Percentiles rank a stretch among this genome's conserved stretches.
Conservation (phyloP, 805 yeast species). For the Starmerella bacillaris region DNA sequence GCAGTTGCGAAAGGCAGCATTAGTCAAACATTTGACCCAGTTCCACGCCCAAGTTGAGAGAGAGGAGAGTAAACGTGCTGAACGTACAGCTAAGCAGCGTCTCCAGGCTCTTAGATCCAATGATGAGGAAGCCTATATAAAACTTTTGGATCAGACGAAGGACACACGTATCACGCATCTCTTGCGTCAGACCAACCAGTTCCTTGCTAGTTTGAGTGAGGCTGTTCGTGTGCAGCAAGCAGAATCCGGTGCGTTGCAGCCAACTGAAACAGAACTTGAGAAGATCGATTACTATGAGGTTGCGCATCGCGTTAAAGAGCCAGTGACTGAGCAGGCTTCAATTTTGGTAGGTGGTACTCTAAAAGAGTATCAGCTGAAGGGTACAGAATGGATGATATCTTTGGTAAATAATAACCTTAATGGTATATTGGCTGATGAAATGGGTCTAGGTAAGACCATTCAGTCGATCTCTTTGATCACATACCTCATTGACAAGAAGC, state of each 20-base stretch:
- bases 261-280: slow-evolving; percentile 23
- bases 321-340: slow-evolving; percentile 59
- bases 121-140: slow-evolving; percentile 94
- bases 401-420: slow-evolving; percentile 79
- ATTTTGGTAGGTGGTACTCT: slow-evolving; percentile 77
- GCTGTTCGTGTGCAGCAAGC: slow-evolving; percentile 79
- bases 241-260: slow-evolving; percentile 13
- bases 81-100: slow-evolving; percentile 92
- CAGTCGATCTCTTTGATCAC: slow-evolving; percentile 81
- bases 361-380: slow-evolving; percentile 85
- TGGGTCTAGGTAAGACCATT: slow-evolving; percentile 96
- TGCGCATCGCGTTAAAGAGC: slow-evolving; percentile 76
- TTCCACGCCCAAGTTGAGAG: slow-evolving; percentile 64
- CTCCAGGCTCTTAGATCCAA: slow-evolving; percentile 88
- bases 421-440: slow-evolving; percentile 94
- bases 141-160: slow-evolving; percentile 85
- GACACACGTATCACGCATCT: slow-evolving; percentile 94
- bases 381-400: slow-evolving; percentile 97
- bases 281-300: slow-evolving; percentile 80
- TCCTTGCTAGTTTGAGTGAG: slow-evolving; percentile 73
- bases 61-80: slow-evolving; percentile 79
- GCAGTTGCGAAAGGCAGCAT: slow-evolving; percentile 11
- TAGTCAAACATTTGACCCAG: slow-evolving; percentile 26
- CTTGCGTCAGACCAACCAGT: slow-evolving; percentile 75
- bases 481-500: slow-evolving; percentile 59